A percentile compares a stretch with the other conserved stretches of the same genome.
Evolutionary conservation across 139 green algal genomes (phyloP).

Genomic region (Parachlorella kessleri): DNA sequence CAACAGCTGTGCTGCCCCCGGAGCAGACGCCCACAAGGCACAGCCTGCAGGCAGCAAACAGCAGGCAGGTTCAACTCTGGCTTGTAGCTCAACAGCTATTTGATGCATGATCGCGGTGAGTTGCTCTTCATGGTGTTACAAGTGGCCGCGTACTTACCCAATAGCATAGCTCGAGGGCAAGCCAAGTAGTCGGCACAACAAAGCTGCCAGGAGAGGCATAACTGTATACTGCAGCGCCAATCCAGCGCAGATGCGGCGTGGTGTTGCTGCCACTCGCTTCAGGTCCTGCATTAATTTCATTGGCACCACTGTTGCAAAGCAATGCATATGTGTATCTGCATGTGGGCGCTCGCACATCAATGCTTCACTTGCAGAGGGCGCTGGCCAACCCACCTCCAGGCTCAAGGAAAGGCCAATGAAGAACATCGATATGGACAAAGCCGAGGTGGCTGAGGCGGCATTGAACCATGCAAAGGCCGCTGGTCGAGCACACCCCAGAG

Average conservation of each 20-base stretch:
- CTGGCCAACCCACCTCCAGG: no score
- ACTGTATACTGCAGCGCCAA: slow-evolving; percentile 74
- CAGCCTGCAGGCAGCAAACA: slow-evolving; percentile 24
- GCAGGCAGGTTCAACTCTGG: not conserved
- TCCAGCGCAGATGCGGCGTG: slow-evolving; percentile 48
- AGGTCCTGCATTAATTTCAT: no score
- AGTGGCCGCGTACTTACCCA: slow-evolving; percentile 13
- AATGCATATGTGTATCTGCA: no score
- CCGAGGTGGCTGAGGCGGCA: no score
- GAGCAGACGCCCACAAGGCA: slow-evolving; percentile 66
- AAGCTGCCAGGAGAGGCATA: slow-evolving; percentile 74
- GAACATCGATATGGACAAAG: no score
- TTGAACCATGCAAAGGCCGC: no score
- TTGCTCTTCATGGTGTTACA: not conserved
- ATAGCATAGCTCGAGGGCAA: slow-evolving; percentile 43
- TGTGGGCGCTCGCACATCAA: no score
- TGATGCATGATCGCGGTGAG: not conserved
- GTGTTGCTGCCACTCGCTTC: slow-evolving; percentile 41
- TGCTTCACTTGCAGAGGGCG: no score
- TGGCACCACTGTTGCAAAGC: no score
- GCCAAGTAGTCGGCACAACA: slow-evolving; percentile 39
- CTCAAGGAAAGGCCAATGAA: no score
- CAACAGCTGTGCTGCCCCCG: slow-evolving; percentile 77
- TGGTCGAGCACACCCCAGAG: no score
- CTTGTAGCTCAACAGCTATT: not conserved